These are phyloP conservation scores for Lolium perenne DNA, from an alignment of 176 grass and related monocot genomes.

Conservation along the genomic window DNA sequence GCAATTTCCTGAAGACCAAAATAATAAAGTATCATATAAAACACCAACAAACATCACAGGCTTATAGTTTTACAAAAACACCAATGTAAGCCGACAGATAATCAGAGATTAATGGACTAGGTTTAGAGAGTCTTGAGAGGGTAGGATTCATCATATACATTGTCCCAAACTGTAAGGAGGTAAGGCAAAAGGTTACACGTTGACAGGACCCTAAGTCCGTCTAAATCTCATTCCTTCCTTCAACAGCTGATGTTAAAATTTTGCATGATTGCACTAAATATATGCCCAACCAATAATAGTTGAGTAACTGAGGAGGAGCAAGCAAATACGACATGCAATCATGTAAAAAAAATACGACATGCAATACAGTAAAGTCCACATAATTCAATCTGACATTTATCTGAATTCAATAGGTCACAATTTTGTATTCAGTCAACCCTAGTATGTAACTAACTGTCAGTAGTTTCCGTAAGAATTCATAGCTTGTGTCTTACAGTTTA, in stretches of 20 bases:
- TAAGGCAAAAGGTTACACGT: slow-evolving; percentile 24
- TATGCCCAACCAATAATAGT: slow-evolving; percentile 3
- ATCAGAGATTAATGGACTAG: not conserved
- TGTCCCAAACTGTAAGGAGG: not conserved
- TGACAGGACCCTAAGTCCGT: not conserved
- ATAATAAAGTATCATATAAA: slow-evolving; percentile 34
- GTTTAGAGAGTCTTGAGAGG: slow-evolving; percentile 19
- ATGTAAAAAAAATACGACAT: not conserved
- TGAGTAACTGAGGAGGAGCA: slow-evolving; percentile 6
- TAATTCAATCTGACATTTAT: slow-evolving; percentile 7
- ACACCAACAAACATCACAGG: slow-evolving; percentile 9
- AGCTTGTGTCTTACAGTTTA: not conserved
- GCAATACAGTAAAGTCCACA: slow-evolving; percentile 23
- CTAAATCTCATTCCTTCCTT: not conserved
- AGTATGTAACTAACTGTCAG: not conserved
- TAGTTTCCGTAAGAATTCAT: not conserved
- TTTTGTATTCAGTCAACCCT: slow-evolving; percentile 5
- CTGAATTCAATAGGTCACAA: slow-evolving; percentile 5
- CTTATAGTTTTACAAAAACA: not conserved
- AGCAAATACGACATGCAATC: slow-evolving; percentile 12
- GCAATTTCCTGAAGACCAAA: slow-evolving; percentile 75
- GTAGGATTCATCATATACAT: not conserved
- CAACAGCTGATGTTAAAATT: not conserved
- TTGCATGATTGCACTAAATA: slow-evolving; percentile 15
- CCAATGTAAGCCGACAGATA: not conserved